Evolutionary conservation across 345 rosid genomes (phyloP), one percentile per base, ranked within the genome.

Genomic region (Populus alba): DNA sequence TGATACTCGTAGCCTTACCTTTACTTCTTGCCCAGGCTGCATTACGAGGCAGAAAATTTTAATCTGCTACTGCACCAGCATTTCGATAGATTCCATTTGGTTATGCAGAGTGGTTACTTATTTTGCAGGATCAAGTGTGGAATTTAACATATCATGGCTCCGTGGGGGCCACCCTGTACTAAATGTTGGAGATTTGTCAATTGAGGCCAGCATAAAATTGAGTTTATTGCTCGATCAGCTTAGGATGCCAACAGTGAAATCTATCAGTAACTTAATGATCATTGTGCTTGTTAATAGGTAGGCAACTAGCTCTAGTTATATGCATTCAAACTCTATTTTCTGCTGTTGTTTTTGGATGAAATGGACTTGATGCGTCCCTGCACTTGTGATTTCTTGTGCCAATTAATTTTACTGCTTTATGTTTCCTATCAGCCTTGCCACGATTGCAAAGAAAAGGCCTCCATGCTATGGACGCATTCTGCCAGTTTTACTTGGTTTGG

Each of bases 191-290:
- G 97, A 94, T 83, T 85, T 96, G 80, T 91, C 99, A 33, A 80
- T 89, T 79, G 99, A 96, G 87, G 99, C 98, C 71, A 90, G 95
- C 85, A 88, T 87, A 83, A 89, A 81, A 74, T 82, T 96, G 89
- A 92, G 85, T 77, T 87, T 84, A 76, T 82, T 96, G 92, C 97
- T 96, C 81, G 99, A 96, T 89, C 98, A 89, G 86, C 97, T 96
- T 78, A 88, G 99, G 83, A 84, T 79, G 68, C 99, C 98, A 43
- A 85, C 91, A 33, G 95, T 93, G 71, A 94, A 87, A 77, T 89
- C 95, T 81, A 90, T 92, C 66, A 87, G 91, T 81, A 88, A 87
- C 81, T 81, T 89, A 51, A 90, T 88, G 33, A 84, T 90, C 77
- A 78, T 92, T 63, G 95, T 94, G 86, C 92, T 91, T 77, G 86